A percentile compares a stretch with the other conserved stretches of the same genome.
Evolutionary conservation across 495 filamentous ascomycete genomes (phyloP).

Genomic region (Acidiella bohemica): DNA sequence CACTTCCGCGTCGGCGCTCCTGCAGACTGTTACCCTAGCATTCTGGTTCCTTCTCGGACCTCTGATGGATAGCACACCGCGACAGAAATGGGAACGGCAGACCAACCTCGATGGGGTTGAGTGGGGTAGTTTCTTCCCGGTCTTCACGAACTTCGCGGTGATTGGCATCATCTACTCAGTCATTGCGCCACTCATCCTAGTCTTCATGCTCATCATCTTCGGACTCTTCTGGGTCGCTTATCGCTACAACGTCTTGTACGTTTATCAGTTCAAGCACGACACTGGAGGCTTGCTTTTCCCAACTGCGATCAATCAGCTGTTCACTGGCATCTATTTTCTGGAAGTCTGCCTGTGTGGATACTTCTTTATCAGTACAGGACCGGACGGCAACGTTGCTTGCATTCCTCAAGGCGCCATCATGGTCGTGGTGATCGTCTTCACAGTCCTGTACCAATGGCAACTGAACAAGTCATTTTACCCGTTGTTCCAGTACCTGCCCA

Average conservation of each 20-base stretch:
- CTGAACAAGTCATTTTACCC: slow-evolving; percentile 79
- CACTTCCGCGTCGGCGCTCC: slow-evolving; percentile 73
- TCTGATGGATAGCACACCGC: slow-evolving; percentile 71
- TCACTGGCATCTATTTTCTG: slow-evolving; percentile 90
- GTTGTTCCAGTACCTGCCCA: slow-evolving; percentile 77
- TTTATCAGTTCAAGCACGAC: slow-evolving; percentile 79
- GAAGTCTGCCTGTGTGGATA: slow-evolving; percentile 81
- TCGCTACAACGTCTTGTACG: slow-evolving; percentile 92
- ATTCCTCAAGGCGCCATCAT: slow-evolving; percentile 80
- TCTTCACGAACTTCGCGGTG: slow-evolving; percentile 89
- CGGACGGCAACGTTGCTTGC: slow-evolving; percentile 45
- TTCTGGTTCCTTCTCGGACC: slow-evolving; percentile 70
- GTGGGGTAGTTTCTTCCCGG: slow-evolving; percentile 90
- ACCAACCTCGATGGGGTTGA: slow-evolving; percentile 62
- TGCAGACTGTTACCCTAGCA: slow-evolving; percentile 67
- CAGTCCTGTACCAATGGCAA: slow-evolving; percentile 65
- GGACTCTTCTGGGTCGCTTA: slow-evolving; percentile 90
- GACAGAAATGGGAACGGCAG: slow-evolving; percentile 78
- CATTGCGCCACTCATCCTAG: slow-evolving; percentile 75
- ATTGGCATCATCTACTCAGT: slow-evolving; percentile 89
- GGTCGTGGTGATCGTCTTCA: slow-evolving; percentile 59
- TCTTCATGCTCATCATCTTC: slow-evolving; percentile 94
- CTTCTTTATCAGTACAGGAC: slow-evolving; percentile 71
- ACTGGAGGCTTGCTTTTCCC: slow-evolving; percentile 91
- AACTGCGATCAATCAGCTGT: slow-evolving; percentile 87